Percentiles rank a stretch among this genome's conserved stretches.
Conservation (phyloP, 257 asterid species). For the Nicotiana benthamiana region DNA sequence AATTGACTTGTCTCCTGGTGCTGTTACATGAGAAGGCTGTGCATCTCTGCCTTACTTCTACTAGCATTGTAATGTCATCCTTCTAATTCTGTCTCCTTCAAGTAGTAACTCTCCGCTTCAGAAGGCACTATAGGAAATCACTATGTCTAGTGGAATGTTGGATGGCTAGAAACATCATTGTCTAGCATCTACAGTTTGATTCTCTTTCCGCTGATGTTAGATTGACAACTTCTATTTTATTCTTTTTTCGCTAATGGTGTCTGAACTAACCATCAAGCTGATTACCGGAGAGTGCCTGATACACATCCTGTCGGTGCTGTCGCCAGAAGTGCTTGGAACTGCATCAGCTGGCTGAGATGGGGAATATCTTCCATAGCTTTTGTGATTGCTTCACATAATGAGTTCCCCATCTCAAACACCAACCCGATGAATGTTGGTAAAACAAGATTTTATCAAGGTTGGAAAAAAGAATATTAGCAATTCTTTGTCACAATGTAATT, state of each 20-base stretch:
- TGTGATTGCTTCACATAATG: neutral
- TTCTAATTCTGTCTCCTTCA: neutral
- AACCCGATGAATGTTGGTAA: no score
- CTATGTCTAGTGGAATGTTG: neutral
- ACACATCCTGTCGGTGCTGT: neutral
- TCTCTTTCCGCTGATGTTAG: neutral
- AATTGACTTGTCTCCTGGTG: neutral
- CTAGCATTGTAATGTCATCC: neutral
- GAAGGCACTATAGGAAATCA: neutral
- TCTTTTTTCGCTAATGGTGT: neutral
- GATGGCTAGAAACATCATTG: neutral
- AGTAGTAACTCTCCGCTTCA: neutral
- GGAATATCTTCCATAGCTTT: neutral
- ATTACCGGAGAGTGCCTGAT: neutral
- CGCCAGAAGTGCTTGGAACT: neutral
- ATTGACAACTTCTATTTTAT: neutral
- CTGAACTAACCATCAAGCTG: neutral
- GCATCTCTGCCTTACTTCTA: neutral
- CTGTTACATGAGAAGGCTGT: neutral
- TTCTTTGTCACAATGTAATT: neutral
- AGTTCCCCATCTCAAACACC: no score
- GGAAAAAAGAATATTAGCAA: no score
- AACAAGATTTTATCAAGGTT: neutral
- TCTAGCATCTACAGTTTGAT: neutral
- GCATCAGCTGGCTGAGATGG: neutral